Evolutionary conservation across 2,329 filamentous ascomycete species (phyloP).

Genomic region (Alternaria sp.): DNA sequence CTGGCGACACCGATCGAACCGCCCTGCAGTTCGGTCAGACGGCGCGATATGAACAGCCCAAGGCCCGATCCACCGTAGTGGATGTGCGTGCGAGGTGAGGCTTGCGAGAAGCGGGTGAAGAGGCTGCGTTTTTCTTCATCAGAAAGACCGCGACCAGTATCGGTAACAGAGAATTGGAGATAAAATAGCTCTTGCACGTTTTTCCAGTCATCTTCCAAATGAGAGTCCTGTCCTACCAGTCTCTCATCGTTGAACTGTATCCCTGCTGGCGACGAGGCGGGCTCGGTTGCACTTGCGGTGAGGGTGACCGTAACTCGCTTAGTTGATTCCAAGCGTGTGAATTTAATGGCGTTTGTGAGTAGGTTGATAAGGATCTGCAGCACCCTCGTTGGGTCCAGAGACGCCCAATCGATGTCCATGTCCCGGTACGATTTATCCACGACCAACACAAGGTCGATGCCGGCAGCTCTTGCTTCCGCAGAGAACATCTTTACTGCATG

Average conservation of each 20-base stretch:
- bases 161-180: conserved; percentile 47
- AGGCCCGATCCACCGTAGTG: conserved; percentile 52
- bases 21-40: conserved; percentile 44
- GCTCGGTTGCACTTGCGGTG: conserved; percentile 41
- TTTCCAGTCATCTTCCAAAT: conserved; percentile 45
- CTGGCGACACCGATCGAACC: conserved; percentile 42
- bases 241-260: conserved; percentile 39
- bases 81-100: conserved; percentile 44
- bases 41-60: conserved; percentile 45
- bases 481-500: conserved; percentile 51
- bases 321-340: conserved; percentile 47
- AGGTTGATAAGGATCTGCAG: conserved; percentile 51
- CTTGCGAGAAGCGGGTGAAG: conserved; percentile 45
- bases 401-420: conserved; percentile 49
- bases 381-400: conserved; percentile 53
- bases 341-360: conserved; percentile 56
- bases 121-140: conserved; percentile 45
- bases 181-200: conserved; percentile 39
- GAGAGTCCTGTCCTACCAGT: conserved; percentile 28
- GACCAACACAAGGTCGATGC: conserved; percentile 35
- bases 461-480: conserved; percentile 42
- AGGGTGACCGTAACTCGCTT: conserved; percentile 49
- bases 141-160: conserved; percentile 53
- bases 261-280: conserved; percentile 41
- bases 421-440: conserved; percentile 51